phyloP scores from a whole-genome alignment of 2,329 filamentous ascomycete genomes.

The Domatiomyces globalis region DNA sequence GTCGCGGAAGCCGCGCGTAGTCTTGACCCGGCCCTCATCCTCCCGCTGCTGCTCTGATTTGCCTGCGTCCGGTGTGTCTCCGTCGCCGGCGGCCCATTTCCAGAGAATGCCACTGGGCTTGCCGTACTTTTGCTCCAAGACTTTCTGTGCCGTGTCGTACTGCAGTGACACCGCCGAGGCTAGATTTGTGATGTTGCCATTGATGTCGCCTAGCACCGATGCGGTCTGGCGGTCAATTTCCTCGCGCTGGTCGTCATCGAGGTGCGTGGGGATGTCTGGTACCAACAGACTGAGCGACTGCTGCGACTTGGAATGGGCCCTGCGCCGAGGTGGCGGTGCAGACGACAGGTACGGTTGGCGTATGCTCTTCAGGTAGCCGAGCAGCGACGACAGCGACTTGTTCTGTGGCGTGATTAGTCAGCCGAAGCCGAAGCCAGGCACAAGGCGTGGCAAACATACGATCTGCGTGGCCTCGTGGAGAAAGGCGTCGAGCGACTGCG shows the following conservation, averaged over 20 bases:
- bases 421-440: slow-evolving; percentile 4
- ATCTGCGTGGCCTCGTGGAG: slow-evolving; percentile 89
- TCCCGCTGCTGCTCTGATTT: slow-evolving; percentile 53
- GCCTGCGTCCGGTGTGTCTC: slow-evolving; percentile 30
- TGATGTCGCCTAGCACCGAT: slow-evolving; percentile 69
- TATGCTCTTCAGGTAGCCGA: slow-evolving; percentile 65
- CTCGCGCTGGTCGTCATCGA: slow-evolving; percentile 72
- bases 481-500: slow-evolving; percentile 57
- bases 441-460: slow-evolving; percentile 36
- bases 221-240: slow-evolving; percentile 80
- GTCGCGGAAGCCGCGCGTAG: slow-evolving; percentile 58
- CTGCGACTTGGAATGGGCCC: slow-evolving; percentile 20
- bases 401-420: slow-evolving; percentile 44
- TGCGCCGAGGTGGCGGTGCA: slow-evolving; percentile 33
- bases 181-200: slow-evolving; percentile 63
- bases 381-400: slow-evolving; percentile 66
- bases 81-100: slow-evolving; percentile 47
- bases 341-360: slow-evolving; percentile 85
- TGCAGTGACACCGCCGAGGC: slow-evolving; percentile 71
- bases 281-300: slow-evolving; percentile 25
- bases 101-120: slow-evolving; percentile 42
- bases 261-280: slow-evolving; percentile 32
- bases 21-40: slow-evolving; percentile 57
- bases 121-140: slow-evolving; percentile 60
- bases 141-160: slow-evolving; percentile 55